Evolutionary conservation across 768 basidiomycete species (phyloP), one percentile per base, ranked within the genome.

Genomic region (Cyclocybe cylindracea): DNA sequence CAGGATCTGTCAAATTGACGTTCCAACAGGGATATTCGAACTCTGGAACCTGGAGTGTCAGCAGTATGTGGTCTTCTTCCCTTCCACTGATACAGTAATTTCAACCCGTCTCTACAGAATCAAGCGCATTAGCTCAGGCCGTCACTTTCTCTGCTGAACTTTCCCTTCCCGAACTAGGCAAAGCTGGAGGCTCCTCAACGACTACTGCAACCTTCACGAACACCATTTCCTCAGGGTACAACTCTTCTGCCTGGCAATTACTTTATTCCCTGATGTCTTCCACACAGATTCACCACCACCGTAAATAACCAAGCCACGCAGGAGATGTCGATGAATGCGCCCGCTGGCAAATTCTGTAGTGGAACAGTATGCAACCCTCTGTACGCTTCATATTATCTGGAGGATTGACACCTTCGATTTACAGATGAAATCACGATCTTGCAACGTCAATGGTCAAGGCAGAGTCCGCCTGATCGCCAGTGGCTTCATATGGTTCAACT

Each of bases 401-500:
- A 18, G 13, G 32, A 32, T 13, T 9, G 32, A 35, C 31, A 13
- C 24, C 24, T 42, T 7, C 5, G 16, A 19, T 11, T 24, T 50
- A 16, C 40, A 50, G 48, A 43, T 50, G 39, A 50, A 24, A 34
- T 42, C 48, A 16, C 31, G 36, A 50, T 43, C 47, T 2, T 59
- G 58, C 35, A 46, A 38, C 13, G 54, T 48, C 10, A 24, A 40
- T 13, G 58, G 54, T 5, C 37, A n/a, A 11, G 58, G 58, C 4
- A 34, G 24, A 4, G 46, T 44, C 4, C 54, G 51, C 8, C 19
- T 51, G n/a, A 51, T 50, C 10, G 58, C 54, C 5, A 50, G 46
- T 5, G 58, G 58, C 3, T 55, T 29, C 39, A 51, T 59, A 4
- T 59, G 58, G 54, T 59, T 59, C 44, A 59, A 59, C 37, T 59